Percentiles rank a stretch among this genome's conserved stretches.
Conservation (phyloP, 129 eudicot genomes). For the Gnaphalium uliginosum region DNA sequence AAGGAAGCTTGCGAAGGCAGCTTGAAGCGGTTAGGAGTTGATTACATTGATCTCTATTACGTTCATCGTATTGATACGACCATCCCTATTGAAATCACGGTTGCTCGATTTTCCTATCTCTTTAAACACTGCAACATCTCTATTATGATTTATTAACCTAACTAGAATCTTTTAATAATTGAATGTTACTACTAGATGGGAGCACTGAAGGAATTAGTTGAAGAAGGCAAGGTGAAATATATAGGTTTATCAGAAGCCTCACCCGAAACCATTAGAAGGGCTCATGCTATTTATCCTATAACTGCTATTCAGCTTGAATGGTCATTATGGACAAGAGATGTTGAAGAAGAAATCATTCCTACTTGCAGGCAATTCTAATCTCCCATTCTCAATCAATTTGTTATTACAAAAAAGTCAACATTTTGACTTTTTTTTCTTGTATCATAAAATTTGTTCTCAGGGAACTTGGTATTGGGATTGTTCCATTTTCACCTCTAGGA, state of each 20-base stretch:
- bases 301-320: slow-evolving; percentile 60
- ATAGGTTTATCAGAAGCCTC: slow-evolving; percentile 59
- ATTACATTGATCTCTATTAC: slow-evolving; percentile 52
- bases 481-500: slow-evolving; percentile 55
- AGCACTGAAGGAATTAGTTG: slow-evolving; percentile 52
- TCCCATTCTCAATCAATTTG: too few species aligned
- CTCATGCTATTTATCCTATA: slow-evolving; percentile 57
- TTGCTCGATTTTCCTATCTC: background rate
- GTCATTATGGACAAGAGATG: slow-evolving; percentile 65
- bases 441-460: slow-evolving; percentile 17
- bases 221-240: slow-evolving; percentile 59
- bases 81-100: slow-evolving; percentile 54
- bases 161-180: too few species aligned
- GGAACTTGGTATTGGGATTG: slow-evolving; percentile 66
- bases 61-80: slow-evolving; percentile 44
- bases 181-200: slow-evolving; percentile 38
- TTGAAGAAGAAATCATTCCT: slow-evolving; percentile 53
- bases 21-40: slow-evolving; percentile 44
- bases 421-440: background rate
- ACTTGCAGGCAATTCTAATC: slow-evolving; percentile 48
- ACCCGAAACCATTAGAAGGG: slow-evolving; percentile 54
- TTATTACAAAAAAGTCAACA: background rate
- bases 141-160: too few species aligned
- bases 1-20: slow-evolving; percentile 48
- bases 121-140: background rate